These are phyloP conservation scores for Limtongia smithiae DNA, from an alignment of 805 yeast genomes.

Conservation along the genomic window DNA sequence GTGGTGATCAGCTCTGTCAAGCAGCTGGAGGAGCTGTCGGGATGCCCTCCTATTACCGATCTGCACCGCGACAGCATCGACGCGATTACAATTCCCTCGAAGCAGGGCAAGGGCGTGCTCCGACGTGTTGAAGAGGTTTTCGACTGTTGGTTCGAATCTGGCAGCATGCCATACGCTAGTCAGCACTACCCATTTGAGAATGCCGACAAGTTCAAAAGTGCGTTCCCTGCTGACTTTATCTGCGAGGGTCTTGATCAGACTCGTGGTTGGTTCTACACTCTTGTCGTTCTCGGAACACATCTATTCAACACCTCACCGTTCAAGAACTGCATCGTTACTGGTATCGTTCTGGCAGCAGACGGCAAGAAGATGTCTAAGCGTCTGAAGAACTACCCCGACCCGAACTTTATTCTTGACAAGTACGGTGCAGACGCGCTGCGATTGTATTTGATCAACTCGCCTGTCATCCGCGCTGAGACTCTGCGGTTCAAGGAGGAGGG, in stretches of 20 bases:
- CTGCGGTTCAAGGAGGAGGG: slow-evolving; percentile 98
- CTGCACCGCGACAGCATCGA: slow-evolving; percentile 93
- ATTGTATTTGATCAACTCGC: slow-evolving; percentile 92
- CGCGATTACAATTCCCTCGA: slow-evolving; percentile 86
- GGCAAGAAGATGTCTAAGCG: slow-evolving; percentile 99
- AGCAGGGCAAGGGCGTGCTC: slow-evolving; percentile 79
- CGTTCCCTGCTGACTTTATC: slow-evolving; percentile 96
- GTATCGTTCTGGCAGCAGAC: slow-evolving; percentile 94
- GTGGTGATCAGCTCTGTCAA: slow-evolving; percentile 90
- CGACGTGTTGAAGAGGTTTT: slow-evolving; percentile 95
- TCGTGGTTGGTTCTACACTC: slow-evolving; percentile 99
- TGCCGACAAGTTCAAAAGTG: slow-evolving; percentile 59
- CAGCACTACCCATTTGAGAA: slow-evolving; percentile 95
- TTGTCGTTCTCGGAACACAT: slow-evolving; percentile 93
- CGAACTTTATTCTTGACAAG: slow-evolving; percentile 69
- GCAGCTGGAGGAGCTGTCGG: slow-evolving; percentile 81
- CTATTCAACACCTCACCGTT: slow-evolving; percentile 89
- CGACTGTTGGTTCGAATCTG: slow-evolving; percentile 99
- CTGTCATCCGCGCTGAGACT: slow-evolving; percentile 94
- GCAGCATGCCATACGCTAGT: slow-evolving; percentile 98
- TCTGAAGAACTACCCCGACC: slow-evolving; percentile 97
- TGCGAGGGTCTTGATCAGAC: slow-evolving; percentile 99
- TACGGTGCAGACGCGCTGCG: slow-evolving; percentile 99
- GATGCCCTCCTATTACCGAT: slow-evolving; percentile 71
- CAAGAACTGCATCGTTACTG: slow-evolving; percentile 91